Base-by-base conservation (phyloP, 345 rosid species). In the Eucalyptus marginata region DNA sequence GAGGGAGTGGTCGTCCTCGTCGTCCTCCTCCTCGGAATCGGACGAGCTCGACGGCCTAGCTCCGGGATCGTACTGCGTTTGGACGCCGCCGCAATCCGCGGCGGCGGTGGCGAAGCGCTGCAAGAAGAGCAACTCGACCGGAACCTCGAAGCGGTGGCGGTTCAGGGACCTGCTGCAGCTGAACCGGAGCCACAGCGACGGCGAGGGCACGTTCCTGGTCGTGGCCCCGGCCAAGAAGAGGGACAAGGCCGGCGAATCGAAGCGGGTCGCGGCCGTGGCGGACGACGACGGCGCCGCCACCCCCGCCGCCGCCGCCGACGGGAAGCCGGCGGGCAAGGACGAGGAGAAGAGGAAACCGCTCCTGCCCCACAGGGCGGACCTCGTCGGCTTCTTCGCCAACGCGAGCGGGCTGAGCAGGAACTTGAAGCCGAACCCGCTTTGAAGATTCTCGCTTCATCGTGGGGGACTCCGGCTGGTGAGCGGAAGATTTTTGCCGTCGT, bases 41-140 rank as follows among this genome's bases (percentile, higher is more conserved):
- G 98, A 97, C 31, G 99, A 95, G 79, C 88, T 93, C 22, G 96
- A 94, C 27, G 88, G 91, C 25, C 86, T 92, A 40, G 88, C 93
- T 14, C 88, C 92, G 7, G 96, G 90, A 88, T 95, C 93, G 4
- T 96, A 93, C 90, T 96, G 99, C 86, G 91, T 93, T n/a, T 96
- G 99, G 99, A 87, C 87, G 10, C 99, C 98, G 49, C 81, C 62
- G 62, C 81, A 71, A 71, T 20, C 81, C 46, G 1, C 46, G 90
- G 90, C 84, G 89, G 36, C 89, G 64, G 89, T 71, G 86, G 88
- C 94, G 46, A 92, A 93, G 52, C 91, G 92, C 10, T 93, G 98
- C 88, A 89, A 92, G 90, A 97, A 96, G 94, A 95, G 98, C 91
- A 94, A 91, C 86, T 96, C 99, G 6, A 92, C 97, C 1, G 97